Conservation (phyloP, 345 rosid genomes). For the Excoecaria agallocha region DNA sequence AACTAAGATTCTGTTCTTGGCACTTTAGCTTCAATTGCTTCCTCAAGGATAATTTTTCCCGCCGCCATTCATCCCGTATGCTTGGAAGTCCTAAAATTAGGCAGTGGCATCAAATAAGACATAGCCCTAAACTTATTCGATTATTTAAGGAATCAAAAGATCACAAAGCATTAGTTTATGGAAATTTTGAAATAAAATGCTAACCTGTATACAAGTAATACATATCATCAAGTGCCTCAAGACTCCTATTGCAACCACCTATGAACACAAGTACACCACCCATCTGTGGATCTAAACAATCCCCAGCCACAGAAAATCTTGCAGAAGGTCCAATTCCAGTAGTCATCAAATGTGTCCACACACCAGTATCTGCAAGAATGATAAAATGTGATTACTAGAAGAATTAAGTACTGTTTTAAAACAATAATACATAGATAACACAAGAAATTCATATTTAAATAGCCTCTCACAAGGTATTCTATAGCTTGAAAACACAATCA, state of each 20-base stretch:
- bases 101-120: slow-evolving; percentile 17
- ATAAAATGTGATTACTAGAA: slow-evolving; percentile 6
- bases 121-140: neutral
- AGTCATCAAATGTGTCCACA: slow-evolving; percentile 74
- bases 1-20: slow-evolving; percentile 64
- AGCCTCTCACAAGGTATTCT: neutral
- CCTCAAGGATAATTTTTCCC: slow-evolving; percentile 73
- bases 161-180: slow-evolving; percentile 7
- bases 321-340: slow-evolving; percentile 85
- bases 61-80: slow-evolving; percentile 45
- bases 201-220: slow-evolving; percentile 87
- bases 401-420: neutral
- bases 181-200: slow-evolving; percentile 9
- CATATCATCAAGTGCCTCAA: slow-evolving; percentile 95
- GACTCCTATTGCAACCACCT: slow-evolving; percentile 95
- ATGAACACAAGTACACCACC: slow-evolving; percentile 69
- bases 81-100: slow-evolving; percentile 53
- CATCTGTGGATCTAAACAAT: slow-evolving; percentile 77
- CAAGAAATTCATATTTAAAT: neutral
- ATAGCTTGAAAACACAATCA: slow-evolving; percentile 1
- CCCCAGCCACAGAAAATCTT: slow-evolving; percentile 92
- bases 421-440: slow-evolving; percentile 1
- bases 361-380: slow-evolving; percentile 57
- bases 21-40: slow-evolving; percentile 91
- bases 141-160: slow-evolving; percentile 4